These are phyloP conservation scores for Citrus reticulata DNA, from an alignment of 345 rosid species.

Conservation along the genomic window DNA sequence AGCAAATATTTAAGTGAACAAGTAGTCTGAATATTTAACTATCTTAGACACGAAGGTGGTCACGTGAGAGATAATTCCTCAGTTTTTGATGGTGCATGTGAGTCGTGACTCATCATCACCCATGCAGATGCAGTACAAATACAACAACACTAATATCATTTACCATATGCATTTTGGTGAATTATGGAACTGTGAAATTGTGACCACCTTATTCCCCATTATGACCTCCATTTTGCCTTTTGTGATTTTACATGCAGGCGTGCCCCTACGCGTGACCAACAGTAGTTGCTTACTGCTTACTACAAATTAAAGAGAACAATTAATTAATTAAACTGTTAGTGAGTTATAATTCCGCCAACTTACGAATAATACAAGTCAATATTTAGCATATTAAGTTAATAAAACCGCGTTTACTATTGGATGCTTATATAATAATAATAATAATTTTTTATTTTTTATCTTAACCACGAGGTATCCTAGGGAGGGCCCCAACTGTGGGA, in stretches of 20 bases:
- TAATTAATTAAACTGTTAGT: too few species aligned
- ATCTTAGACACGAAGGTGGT: background rate
- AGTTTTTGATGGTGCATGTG: background rate
- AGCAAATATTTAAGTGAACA: background rate
- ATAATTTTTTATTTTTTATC: too few species aligned
- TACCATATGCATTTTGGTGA: background rate
- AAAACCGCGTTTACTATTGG: background rate
- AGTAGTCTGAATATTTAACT: too few species aligned
- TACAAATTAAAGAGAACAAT: too few species aligned
- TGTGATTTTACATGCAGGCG: constrained; percentile 13
- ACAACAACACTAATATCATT: background rate
- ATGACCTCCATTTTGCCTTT: background rate
- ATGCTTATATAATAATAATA: too few species aligned
- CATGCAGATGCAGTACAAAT: background rate
- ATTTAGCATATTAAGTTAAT: too few species aligned
- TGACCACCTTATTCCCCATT: background rate
- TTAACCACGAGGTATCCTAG: too few species aligned
- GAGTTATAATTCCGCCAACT: too few species aligned
- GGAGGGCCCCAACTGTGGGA: too few species aligned
- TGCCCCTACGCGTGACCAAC: constrained; percentile 4
- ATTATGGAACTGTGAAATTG: background rate
- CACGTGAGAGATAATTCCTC: background rate
- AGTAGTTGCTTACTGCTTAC: background rate
- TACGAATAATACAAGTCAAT: too few species aligned
- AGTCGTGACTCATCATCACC: background rate